Evolutionary conservation across 306 rosid species (phyloP), one percentile per base, ranked within the genome.

Genomic region (Lotus japonicus): DNA sequence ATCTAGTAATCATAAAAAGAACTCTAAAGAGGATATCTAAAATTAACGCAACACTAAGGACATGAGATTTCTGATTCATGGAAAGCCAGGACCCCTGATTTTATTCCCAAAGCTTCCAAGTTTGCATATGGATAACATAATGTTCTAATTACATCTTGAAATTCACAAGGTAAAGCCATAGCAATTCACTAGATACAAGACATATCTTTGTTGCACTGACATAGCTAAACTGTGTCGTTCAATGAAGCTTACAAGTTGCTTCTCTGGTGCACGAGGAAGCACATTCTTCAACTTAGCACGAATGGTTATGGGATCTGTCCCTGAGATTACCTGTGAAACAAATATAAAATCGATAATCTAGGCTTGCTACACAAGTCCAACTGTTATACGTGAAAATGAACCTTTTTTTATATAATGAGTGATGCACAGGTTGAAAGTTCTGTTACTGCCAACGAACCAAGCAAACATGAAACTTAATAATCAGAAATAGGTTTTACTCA

Each of bases 251-350:
- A 92, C 98, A 73, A 88, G 94, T 82, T 92, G 98, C 83, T 90
- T 92, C 71, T 86, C 86, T 4, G 97, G 98, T 46, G 97, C 98
- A 31, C 3, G 90, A 38, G 96, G 98, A 71, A 92, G 91, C 35
- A 68, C 91, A 54, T 86, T 54, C 86, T 91, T 86, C 76, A 92
- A 76, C 73, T 78, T 84, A 42, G 87, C 80, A 49, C 98, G 98
- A 70, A 92, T 64, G n/a, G 85, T 73, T 76, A 80, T 16, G 57
- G 98, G 98, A 82, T 92, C 97, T n/a, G 97, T 83, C 67, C 98
- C 98, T 0, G 97, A 88, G 71, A 21, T 41, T 60, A 92, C 97
- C 98, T 90, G 58, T 44, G 48, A 58, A 73, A 38, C 26, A 59
- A 64, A 70, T 45, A 65, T 7, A 63, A 64, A 46, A 3, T 65